Percentiles rank a stretch among this genome's conserved stretches.
phyloP scores from a whole-genome alignment of 75 land plant genomes.

The Selaginella moellendorffii region DNA sequence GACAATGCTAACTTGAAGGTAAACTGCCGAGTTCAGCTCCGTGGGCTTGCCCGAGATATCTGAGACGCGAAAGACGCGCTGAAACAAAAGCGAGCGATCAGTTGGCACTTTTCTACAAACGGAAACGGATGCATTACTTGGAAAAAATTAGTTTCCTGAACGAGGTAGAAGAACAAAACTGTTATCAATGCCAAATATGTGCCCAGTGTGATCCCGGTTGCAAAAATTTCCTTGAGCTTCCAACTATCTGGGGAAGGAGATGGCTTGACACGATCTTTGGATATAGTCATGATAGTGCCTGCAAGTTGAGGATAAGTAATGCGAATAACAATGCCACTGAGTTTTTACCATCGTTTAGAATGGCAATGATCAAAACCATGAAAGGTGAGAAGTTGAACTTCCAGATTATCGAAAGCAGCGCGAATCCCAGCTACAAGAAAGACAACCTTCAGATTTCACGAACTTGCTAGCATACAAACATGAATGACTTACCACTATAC shows the following conservation, averaged over 20 bases:
- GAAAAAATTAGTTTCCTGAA: constrained; percentile 40
- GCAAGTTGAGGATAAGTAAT: not conserved
- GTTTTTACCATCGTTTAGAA: constrained; percentile 51
- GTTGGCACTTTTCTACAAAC: no score
- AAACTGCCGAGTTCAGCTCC: not conserved
- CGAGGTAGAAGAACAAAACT: constrained; percentile 46
- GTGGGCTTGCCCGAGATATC: constrained; percentile 22
- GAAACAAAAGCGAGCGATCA: no score
- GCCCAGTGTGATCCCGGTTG: constrained; percentile 49
- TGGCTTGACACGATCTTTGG: constrained; percentile 74
- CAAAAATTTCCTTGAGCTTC: constrained; percentile 64
- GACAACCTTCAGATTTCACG: not conserved
- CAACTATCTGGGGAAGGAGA: constrained; percentile 66
- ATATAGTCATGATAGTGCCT: constrained; percentile 82
- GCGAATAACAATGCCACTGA: not conserved
- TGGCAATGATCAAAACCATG: constrained; percentile 73
- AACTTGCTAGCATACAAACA: not conserved
- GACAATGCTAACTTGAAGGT: constrained; percentile 4
- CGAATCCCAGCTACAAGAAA: constrained; percentile 49
- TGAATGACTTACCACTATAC: constrained; percentile 42
- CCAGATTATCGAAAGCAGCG: constrained; percentile 66
- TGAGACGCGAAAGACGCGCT: not conserved
- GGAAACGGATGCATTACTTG: constrained; percentile 19
- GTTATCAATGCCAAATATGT: constrained; percentile 54
- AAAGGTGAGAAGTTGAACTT: constrained; percentile 65